Base-by-base conservation (phyloP, 345 rosid genomes). In the Citrus sp. region DNA sequence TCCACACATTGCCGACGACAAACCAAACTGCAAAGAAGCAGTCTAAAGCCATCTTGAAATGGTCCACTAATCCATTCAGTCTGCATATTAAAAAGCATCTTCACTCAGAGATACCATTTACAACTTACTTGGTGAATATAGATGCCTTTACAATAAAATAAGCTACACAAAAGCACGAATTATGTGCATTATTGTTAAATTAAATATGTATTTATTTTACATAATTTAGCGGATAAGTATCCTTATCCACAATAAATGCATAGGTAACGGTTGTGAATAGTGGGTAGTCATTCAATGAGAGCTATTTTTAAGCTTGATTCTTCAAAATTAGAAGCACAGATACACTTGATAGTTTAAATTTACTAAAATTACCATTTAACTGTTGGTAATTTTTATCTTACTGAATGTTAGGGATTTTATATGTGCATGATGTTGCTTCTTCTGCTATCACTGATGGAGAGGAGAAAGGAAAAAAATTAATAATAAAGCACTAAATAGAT, bases 11-110 rank as follows among this genome's bases (percentile, higher is more conserved):
- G 80, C 98, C 98, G 10, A 94, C 98, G 24, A 94, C 97, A 87
- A 94, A 94, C 98, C 98, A 94, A 34, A 94, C 97, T 3, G 98
- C 97, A 78, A 94, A 94, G 87, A 94, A 94, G 88, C 95, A 92
- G 80, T 94, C 97, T 58, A 94, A 82, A 34, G 88, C 95, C 97
- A 94, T 94, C 88, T 94, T 94, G 82, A 92, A 90, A 80, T 94
- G 91, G 79, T 94, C 98, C 79, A 89, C 87, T 38, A 94, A 55
- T 51, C 90, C 93, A 78, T 84, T 91, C 78, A 94, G 65, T 78
- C 98, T 94, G 88, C 86, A 79, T 60, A 34, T 73, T 71, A 73
- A 32, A 66, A 84, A 37, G 19, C 69, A 70, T 67, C 22, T 74
- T 74, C 55, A 75, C 46, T 79, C 49, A n/a, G 46, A 34, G 24